Evolutionary conservation across 495 filamentous ascomycete species (phyloP), one percentile per base, ranked within the genome.

Genomic region (Talaromyces thailandensis): DNA sequence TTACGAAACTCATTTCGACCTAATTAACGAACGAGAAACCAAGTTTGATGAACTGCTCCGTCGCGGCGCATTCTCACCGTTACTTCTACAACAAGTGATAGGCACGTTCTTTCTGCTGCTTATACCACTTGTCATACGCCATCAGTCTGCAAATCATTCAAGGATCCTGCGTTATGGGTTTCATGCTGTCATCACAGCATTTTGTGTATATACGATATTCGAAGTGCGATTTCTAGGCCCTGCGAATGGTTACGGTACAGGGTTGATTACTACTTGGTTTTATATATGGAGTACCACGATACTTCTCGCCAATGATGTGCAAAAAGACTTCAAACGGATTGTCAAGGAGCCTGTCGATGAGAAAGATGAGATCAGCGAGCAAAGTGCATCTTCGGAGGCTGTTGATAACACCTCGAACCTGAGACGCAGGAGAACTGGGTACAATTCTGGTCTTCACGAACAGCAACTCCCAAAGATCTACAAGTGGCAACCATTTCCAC

Each of bases 401-500:
- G 35, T n/a, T 21, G 14, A 52, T 53, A 8, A 53, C 60, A 21
- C 29, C 31, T 32, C 29, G 43, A 21, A 48, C 16, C n/a, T 48
- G 9, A 48, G 18, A 48, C 43, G 43, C 18, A 52, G 60, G 48
- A 26, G 16, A 58, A 3, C 29, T 31, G 16, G 4, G 11, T 31
- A 24, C 11, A 45, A 25, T 16, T 29, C 14, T 1, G 24, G 23
- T 23, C 35, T 25, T 25, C 31, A 21, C 53, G 31, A 9, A 35
- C 18, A 29, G 7, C 24, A 52, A 56, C 25, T n/a, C 11, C 57
- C 16, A 5, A 51, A 68, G 24, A 55, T 29, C 1, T 66, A 77
- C 58, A 67, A 77, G 77, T 96, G 90, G 91, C 86, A 96, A 67
- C 65, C 84, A 2, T 94, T 88, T 67, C 92, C 92, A 5, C 62